phyloP scores from a whole-genome alignment of 345 rosid genomes.

The Passiflora organensis region DNA sequence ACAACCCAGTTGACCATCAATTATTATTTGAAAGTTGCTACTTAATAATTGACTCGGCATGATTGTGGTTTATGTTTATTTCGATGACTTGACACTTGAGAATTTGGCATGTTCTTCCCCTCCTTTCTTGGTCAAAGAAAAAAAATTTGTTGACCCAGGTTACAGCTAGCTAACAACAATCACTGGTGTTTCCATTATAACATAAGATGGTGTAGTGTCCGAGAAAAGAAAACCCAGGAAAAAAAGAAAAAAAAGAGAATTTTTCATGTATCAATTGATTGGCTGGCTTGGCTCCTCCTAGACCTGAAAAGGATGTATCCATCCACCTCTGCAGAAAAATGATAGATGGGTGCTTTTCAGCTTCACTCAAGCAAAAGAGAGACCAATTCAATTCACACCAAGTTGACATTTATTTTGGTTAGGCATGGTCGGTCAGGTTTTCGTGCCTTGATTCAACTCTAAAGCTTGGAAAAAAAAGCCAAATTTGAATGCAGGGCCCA shows the following conservation, averaged over 20 bases:
- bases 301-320: too few species aligned
- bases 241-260: too few species aligned
- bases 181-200: too few species aligned
- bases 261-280: too few species aligned
- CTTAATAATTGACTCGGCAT: constrained; percentile 3
- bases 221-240: too few species aligned
- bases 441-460: constrained; percentile 15
- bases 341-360: constrained; percentile 1
- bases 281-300: too few species aligned
- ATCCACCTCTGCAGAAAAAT: too few species aligned
- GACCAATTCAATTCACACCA: background rate
- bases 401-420: background rate
- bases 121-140: too few species aligned
- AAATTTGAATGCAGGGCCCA: background rate
- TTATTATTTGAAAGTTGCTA: background rate
- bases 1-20: constrained; percentile 17
- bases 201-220: background rate
- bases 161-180: too few species aligned
- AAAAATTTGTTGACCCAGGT: too few species aligned
- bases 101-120: background rate
- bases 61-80: background rate
- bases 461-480: background rate
- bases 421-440: constrained; percentile 12
- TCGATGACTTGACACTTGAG: too few species aligned
- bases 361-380: background rate